These are phyloP conservation scores for Trichoderma sp. DNA, from an alignment of 2,329 filamentous ascomycete genomes.

Conservation along the genomic window DNA sequence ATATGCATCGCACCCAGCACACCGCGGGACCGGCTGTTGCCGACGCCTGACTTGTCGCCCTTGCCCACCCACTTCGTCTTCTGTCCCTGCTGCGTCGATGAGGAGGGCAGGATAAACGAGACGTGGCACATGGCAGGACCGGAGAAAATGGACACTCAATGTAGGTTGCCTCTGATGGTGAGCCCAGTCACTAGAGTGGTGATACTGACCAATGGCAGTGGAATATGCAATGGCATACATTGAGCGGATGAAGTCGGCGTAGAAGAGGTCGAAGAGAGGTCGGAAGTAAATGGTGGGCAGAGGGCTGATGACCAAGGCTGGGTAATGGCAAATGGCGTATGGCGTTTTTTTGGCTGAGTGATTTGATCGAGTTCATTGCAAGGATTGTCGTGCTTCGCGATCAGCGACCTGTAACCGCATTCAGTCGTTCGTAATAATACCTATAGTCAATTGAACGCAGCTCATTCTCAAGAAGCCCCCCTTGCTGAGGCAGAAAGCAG, in stretches of 20 bases:
- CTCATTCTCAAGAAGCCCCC: not conserved
- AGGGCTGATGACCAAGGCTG: constrained; percentile 6
- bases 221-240: constrained; percentile 27
- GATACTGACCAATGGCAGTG: constrained; percentile 27
- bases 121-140: constrained; percentile 27
- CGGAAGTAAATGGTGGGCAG: not conserved
- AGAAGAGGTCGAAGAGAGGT: not conserved
- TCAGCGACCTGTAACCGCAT: constrained; percentile 14
- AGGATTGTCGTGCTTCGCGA: constrained; percentile 11
- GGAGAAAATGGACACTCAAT: constrained; percentile 28
- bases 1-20: constrained; percentile 16
- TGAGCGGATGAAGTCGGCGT: constrained; percentile 20
- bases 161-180: constrained; percentile 11
- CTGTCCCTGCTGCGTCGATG: constrained; percentile 27
- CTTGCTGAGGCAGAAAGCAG: not conserved
- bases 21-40: constrained; percentile 24
- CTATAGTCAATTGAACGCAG: constrained; percentile 8
- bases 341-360: constrained; percentile 3
- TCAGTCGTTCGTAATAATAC: constrained; percentile 7
- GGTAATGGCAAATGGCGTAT: constrained; percentile 10
- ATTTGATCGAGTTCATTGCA: constrained; percentile 13
- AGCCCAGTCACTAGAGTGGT: not conserved
- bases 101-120: constrained; percentile 26
- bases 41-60: constrained; percentile 26
- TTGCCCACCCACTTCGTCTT: constrained; percentile 27